Evolutionary conservation across 768 basidiomycete genomes (phyloP), one percentile per base, ranked within the genome.

Genomic region (Brasilioporus rufonigricans): DNA sequence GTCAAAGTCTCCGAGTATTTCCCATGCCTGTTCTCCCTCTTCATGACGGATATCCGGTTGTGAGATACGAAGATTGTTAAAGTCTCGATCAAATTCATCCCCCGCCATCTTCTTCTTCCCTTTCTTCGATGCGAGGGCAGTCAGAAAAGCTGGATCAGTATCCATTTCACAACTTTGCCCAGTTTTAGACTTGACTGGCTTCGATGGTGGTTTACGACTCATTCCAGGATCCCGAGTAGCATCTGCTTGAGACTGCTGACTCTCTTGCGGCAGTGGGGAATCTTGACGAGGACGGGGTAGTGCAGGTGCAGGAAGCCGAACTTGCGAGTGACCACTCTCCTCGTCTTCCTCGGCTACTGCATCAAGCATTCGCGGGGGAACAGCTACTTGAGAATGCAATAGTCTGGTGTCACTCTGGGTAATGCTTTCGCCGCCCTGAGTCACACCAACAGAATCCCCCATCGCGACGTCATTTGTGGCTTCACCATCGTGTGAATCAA

Each of bases 71-170:
- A 91, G 73, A 41, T 85, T 82, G 65, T 90, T 89, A 63, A 92
- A 92, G 53, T 91, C 89, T 18, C 85, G 78, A 70, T 92, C 89
- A 56, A 89, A 89, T 5, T 76, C 75, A 62, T 89, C 86, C 64
- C 88, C 87, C 2, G 71, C 59, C 59, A 71, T 59, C 63, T 79
- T 85, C 63, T 79, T 85, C 1, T 83, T 85, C 19, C 78, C 77
- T 62, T 88, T 90, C 21, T 75, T 86, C 1, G 87, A 87, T 10
- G 89, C 87, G 26, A 91, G 73, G 0, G 89, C 89, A 55, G 83
- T 85, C 27, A 91, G 72, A 65, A 91, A 90, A 0, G 77, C 80
- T 1, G 72, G 73, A 59, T 91, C 89, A n/a, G 74, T 82, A 63
- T 91, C 89, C 1, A 72, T 39, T 5, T 36, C 41, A 23, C 57